These are phyloP conservation scores for Mycena amicta DNA, from an alignment of 768 basidiomycete species.

Conservation along the genomic window DNA sequence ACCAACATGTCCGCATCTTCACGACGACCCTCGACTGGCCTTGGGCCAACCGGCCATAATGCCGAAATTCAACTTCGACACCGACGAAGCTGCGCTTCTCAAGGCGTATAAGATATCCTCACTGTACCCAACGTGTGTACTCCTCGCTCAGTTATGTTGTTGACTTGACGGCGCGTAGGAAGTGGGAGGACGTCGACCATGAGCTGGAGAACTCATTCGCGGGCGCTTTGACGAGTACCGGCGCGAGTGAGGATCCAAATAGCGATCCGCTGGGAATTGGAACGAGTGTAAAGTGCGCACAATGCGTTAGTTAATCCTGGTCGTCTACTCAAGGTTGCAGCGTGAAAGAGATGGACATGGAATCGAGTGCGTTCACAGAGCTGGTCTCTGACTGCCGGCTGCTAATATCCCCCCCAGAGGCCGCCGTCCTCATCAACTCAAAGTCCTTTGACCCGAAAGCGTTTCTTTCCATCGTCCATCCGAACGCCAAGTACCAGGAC, in stretches of 20 bases:
- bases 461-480: slow-evolving; percentile 89
- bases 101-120: slow-evolving; percentile 87
- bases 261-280: slow-evolving; percentile 84
- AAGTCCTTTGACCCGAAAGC: slow-evolving; percentile 96
- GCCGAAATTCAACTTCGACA: slow-evolving; percentile 66
- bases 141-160: too few species aligned
- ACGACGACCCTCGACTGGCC: too few species aligned
- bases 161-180: slow-evolving; percentile 41
- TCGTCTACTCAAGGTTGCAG: slow-evolving; percentile 36
- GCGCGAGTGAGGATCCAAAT: slow-evolving; percentile 57
- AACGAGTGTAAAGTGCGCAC: slow-evolving; percentile 55
- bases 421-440: slow-evolving; percentile 81
- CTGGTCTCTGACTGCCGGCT: neutral
- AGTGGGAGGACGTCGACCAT: slow-evolving; percentile 91
- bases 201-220: slow-evolving; percentile 79
- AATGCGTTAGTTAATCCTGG: neutral
- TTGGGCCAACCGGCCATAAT: too few species aligned
- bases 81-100: slow-evolving; percentile 82
- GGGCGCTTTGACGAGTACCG: slow-evolving; percentile 61
- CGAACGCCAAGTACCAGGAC: slow-evolving; percentile 93
- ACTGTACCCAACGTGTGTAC: slow-evolving; percentile 69
- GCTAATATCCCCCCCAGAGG: slow-evolving; percentile 48
- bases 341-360: slow-evolving; percentile 69
- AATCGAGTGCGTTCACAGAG: slow-evolving; percentile 61
- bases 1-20: too few species aligned